Base-by-base conservation (phyloP, 768 basidiomycete genomes). In the Pleurotus platypus region DNA sequence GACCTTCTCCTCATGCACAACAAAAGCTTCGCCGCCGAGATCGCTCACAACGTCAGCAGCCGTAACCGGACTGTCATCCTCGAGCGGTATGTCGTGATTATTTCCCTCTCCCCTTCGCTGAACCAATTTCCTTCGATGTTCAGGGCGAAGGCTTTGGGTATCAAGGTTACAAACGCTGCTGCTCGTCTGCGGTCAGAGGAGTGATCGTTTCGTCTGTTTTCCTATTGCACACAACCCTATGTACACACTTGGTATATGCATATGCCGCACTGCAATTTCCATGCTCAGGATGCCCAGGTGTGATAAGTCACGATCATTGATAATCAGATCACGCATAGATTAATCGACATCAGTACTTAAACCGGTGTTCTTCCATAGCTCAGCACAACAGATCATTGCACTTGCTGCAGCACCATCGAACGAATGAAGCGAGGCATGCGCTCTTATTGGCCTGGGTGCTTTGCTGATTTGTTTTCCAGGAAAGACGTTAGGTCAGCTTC, bases 1-100 rank as follows among this genome's bases (percentile, higher is more conserved):
- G 94, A 98, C 66, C 84, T 98, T 65, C 87, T 98, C 61, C 81
- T 98, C 53, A 95, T 98, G 94, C 95, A 98, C 85, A 95, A 93
- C 85, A 92, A 92, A 80, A 88, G 78, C 67, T 98, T 89, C 70
- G 88, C 94, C 49, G 97, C 94, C 55, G 93, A 96, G 73, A 94
- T 99, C 66, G 97, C 97, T 53, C 95, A 97, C 82, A 87, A 85
- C 64, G 94, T 99, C 62, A 92, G 89, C 78, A 91, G 90, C 80
- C 89, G 92, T 72, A 98, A 98, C 83, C 91, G 97, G 64, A 86
- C 87, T 55, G 76, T 82, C 57, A 94, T 99, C 65, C 77, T 98
- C 50, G 93, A 95, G 75, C 83, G 94, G 89, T 91, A 61, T 43
- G 77, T 72, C 20, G 3, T 16, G 39, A n/a, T 30, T 46, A 26